phyloP scores from a whole-genome alignment of 2,329 filamentous ascomycete genomes.

The Cladosporium sp. region DNA sequence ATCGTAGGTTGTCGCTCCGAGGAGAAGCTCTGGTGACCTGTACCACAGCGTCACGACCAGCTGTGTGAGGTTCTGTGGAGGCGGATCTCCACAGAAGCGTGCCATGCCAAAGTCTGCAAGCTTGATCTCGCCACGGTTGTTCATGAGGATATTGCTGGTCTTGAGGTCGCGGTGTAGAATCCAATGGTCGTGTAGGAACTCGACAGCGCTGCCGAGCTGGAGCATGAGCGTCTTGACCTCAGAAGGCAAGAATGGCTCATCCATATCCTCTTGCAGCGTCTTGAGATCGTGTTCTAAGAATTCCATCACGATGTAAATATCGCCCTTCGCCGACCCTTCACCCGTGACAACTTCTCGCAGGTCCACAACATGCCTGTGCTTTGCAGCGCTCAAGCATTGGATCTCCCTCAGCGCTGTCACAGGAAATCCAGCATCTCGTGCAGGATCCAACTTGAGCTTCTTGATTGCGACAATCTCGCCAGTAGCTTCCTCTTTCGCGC shows the following conservation, averaged over 20 bases:
- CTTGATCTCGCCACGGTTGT: constrained; percentile 90
- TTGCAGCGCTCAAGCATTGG: constrained; percentile 75
- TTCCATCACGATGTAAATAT: constrained; percentile 91
- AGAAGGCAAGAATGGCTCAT: constrained; percentile 84
- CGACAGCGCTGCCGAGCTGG: constrained; percentile 74
- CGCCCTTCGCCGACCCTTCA: constrained; percentile 33
- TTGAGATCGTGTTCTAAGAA: constrained; percentile 97
- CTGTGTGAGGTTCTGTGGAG: constrained; percentile 71
- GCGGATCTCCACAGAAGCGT: constrained; percentile 75
- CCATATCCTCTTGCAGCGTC: constrained; percentile 87
- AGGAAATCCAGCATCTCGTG: constrained; percentile 71
- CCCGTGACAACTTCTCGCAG: constrained; percentile 70
- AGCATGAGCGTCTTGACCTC: constrained; percentile 86
- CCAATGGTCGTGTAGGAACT: constrained; percentile 83
- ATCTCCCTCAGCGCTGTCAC: constrained; percentile 93
- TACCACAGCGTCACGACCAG: constrained; percentile 98
- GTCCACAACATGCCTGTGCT: constrained; percentile 76
- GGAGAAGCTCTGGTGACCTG: constrained; percentile 80
- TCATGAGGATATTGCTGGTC: constrained; percentile 88
- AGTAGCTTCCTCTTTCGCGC: constrained; percentile 68
- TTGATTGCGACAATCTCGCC: constrained; percentile 86
- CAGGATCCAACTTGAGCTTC: constrained; percentile 80
- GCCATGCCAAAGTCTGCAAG: constrained; percentile 99
- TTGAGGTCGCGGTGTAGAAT: constrained; percentile 89
- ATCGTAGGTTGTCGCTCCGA: constrained; percentile 73